Evolutionary conservation across 1,139 yeast species (phyloP), one percentile per base, ranked within the genome.

Genomic region (Saccharomyces pastorianus): DNA sequence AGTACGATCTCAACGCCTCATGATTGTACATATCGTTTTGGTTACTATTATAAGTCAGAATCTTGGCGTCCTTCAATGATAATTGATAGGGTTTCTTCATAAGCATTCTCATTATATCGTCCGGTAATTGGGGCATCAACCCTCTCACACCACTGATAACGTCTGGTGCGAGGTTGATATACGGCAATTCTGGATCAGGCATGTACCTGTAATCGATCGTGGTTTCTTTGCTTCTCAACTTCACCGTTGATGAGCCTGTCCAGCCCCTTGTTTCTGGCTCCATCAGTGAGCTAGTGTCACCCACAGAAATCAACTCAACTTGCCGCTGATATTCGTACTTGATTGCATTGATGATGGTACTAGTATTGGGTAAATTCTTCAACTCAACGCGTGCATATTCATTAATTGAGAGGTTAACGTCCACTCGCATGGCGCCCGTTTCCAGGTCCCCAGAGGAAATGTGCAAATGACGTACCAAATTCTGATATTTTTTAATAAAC

Each of bases 351-450:
- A 80, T 75, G 28, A 93, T 89, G 9, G 95, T 93, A 17, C 90
- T 78, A 0, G 91, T 84, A 49, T 91, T 88, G 14, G 96, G 88
- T 61, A 93, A 73, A 68, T 95, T 93, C 66, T 93, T 95, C 63
- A 93, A 79, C 64, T 93, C 99, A 27, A 91, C 90, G 57, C 98
- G 72, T 49, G 83, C 78, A 53, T 82, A 80, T 28, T 80, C 82
- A 55, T 81, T 81, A 2, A 93, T 83, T 48, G 95, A 88, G 17
- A 93, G 79, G 63, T 93, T 93, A 7, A 90, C 98, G 66, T 93
- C 99, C 3, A 91, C 95, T 64, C 99, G 78, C 77, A 95, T 85
- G 0, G 97, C 95, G 7, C 99, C 99, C 0, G 91, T 83, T 66
- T 93, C 99, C 63, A 93, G 75, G 61, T 90, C 96, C 25, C 97